Evolutionary conservation across 1,284 basidiomycete species (phyloP), one percentile per base, ranked within the genome.

Genomic region (Pholiota adiposa): DNA sequence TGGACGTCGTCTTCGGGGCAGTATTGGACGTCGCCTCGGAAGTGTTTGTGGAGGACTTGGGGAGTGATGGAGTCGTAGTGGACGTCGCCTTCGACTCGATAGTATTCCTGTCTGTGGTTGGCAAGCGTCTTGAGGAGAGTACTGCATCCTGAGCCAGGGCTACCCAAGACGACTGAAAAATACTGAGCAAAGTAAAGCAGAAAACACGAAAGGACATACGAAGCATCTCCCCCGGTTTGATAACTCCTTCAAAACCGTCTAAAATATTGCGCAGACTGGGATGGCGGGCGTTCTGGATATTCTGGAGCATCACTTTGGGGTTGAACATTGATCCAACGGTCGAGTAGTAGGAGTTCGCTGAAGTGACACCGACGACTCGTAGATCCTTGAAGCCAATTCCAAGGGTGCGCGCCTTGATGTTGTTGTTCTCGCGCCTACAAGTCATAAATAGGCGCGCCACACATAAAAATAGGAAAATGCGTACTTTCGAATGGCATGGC

Each of bases 1-100:
- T 91, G 89, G 19, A 87, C 75, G 69, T 92, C 89, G 72, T 86
- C 85, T 67, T 87, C 85, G 0, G 85, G 83, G 61, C 78, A 85
- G 69, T 87, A 88, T 54, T 81, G 78, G 4, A 85, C 80, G 65
- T 88, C 86, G 40, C 87, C 86, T 12, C 86, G 81, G 68, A 80
- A 86, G 61, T 82, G 80, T 38, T 79, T 75, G 29, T 69, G 65
- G 46, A 88, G 72, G 21, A 84, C 75, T 1, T 75, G 64, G 0
- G 86, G 77, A 0, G 80, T 70, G 55, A 91, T 77, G 0, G 86
- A 83, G 65, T 88, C 88, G 73, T 90, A 92, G 58, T 80, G 74
- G 2, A 88, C 77, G 0, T 83, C 76, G 19, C 89, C 90, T 3
- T 80, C 65, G 14, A 90, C 77, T 14, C 77, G 64, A 63, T 86